These are phyloP conservation scores for Exophiala sp. DNA, from an alignment of 2,329 filamentous ascomycete species.

Conservation along the genomic window DNA sequence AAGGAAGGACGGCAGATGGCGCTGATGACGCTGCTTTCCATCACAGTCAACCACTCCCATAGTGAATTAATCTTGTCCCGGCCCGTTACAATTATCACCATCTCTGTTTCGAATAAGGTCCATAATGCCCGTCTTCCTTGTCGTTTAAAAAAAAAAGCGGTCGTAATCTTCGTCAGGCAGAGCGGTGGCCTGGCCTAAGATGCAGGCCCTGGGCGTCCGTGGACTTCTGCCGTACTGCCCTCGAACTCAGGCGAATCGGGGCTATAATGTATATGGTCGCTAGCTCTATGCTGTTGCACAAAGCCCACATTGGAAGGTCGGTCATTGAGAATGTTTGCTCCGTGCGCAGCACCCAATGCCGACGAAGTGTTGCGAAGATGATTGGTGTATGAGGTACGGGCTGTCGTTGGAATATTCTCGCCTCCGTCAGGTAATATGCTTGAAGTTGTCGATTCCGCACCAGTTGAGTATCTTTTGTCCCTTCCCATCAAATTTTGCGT, in stretches of 20 bases:
- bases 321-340: slow-evolving; percentile 35
- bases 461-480: slow-evolving; percentile 22
- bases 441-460: slow-evolving; percentile 35
- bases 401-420: slow-evolving; percentile 20
- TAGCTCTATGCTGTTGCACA: slow-evolving; percentile 45
- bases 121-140: not conserved
- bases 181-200: not conserved
- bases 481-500: slow-evolving; percentile 11
- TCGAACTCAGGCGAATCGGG: slow-evolving; percentile 30
- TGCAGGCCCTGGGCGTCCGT: slow-evolving; percentile 9
- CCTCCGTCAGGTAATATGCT: slow-evolving; percentile 32
- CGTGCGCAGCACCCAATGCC: slow-evolving; percentile 30
- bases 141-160: not conserved
- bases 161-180: slow-evolving; percentile 5
- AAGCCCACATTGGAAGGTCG: slow-evolving; percentile 48
- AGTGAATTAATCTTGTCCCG: not conserved
- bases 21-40: not conserved
- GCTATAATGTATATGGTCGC: slow-evolving; percentile 44
- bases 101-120: not conserved
- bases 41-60: not conserved
- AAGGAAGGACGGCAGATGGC: not conserved
- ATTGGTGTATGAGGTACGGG: slow-evolving; percentile 22
- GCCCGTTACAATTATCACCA: not conserved
- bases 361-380: slow-evolving; percentile 31
- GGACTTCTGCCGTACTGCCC: slow-evolving; percentile 24